Evolutionary conservation across 2,329 filamentous ascomycete genomes (phyloP), one percentile per base, ranked within the genome.

Genomic region (Fusarium sp.): DNA sequence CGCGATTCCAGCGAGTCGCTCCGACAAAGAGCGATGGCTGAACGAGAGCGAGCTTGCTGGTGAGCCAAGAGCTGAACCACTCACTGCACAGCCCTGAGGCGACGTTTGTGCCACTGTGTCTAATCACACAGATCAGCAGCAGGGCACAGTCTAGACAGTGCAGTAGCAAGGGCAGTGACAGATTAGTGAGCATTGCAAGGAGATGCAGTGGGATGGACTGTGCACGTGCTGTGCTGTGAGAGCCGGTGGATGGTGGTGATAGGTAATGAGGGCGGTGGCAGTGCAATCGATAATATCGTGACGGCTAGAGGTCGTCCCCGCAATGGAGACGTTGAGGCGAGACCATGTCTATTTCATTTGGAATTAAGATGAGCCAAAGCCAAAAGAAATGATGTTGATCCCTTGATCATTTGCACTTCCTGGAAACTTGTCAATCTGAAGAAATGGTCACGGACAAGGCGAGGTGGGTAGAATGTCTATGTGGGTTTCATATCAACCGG

Each of bases 251-350:
- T 50, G 59, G 62, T 64, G 70, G 60, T 45, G 56, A 64, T 67
- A 67, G 27, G 67, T 52, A 52, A 52, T 52, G 60, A 68, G 31
- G 72, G 72, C 62, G 73, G 73, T 75, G 72, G 72, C 72, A 75
- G 72, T 75, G 72, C 72, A 75, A 40, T 61, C 29, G 58, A 71
- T 70, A 38, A 45, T 68, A 58, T 34, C 40, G 20, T 68, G 45
- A 70, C 62, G 59, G 66, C 56, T 56, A 69, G 64, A 52, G 24
- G 52, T 69, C 61, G 50, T 66, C 68, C 64, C 71, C 62, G 62
- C 54, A 63, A 56, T 69, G 54, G 54, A 47, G 40, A 18, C 22
- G 56, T 45, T 27, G 47, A 64, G 65, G 60, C 65, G 47, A 63
- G 67, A 34, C 70, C 71, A 71, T 64, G 71, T 63, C 58, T 47